Evolutionary conservation across 164 flowering plant genomes (phyloP), one percentile per base, ranked within the genome.

Genomic region (Kalanchoe fedtschenkoi): DNA sequence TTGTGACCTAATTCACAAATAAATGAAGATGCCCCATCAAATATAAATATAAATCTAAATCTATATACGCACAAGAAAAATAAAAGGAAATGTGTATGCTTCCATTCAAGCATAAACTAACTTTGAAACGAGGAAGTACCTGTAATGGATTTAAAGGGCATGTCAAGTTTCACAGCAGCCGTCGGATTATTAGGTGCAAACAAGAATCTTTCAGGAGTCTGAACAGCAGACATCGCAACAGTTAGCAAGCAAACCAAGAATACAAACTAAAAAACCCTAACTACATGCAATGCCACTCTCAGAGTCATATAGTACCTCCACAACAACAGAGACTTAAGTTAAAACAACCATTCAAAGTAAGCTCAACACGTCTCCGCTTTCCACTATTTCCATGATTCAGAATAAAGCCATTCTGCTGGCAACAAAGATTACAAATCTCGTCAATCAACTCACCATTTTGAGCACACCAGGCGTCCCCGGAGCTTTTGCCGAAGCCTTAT

Each of bases 381-480:
- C 13, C 39, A 37, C 39, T 44, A n/a, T 2, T 5, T n/a, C 19
- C 10, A 44, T 44, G 24, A 44, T 44, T n/a, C 51, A 44, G 10
- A 5, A 5, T 2, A 1, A 44, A 44, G n/a, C 24, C 51, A 44
- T 44, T 44, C 21, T 6, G 17, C 2, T 42, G 19, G 11, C 32
- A 29, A 14, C 59, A 68, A 17, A 62, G 62, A 69, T 26, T 4
- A 43, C 39, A 43, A 64, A 46, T 46, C 55, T 26, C 9, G 28
- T 56, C 21, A 58, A 19, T 19, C 38, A 58, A 34, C 22, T 64
- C 74, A 90, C 95, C 91, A 91, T 70, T 30, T 65, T 76, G 11
- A 88, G 67, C 14, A 81, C 77, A 26, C 97, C 96, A 43, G 83
- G 80, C 67, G 78, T 69, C 3, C 97, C 96, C 38, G 91, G 78